Evolutionary conservation across 805 yeast genomes (phyloP).

Genomic region (Yamadazyma akitaensis): DNA sequence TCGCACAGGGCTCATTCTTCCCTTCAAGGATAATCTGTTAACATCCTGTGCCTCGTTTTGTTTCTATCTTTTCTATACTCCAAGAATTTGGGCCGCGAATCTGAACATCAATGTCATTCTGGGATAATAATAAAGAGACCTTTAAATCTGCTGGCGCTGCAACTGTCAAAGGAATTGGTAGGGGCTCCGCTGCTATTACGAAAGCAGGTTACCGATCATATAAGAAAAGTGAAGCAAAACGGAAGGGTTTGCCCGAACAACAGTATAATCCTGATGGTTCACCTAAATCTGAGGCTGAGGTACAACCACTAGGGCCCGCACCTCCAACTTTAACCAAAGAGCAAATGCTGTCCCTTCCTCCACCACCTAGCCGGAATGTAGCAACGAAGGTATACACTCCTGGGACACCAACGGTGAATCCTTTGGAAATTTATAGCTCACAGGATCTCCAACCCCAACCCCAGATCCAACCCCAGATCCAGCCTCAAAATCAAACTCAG

Average conservation of each 20-base stretch:
- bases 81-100: background rate
- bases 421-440: constrained; percentile 19
- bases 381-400: constrained; percentile 17
- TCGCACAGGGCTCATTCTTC: no score
- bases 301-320: background rate
- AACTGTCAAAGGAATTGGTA: constrained; percentile 49
- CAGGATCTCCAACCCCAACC: constrained; percentile 2
- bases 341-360: constrained; percentile 17
- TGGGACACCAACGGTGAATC: constrained; percentile 17
- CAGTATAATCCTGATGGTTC: constrained; percentile 14
- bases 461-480: background rate
- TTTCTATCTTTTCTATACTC: no score
- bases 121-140: constrained; percentile 47
- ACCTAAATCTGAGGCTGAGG: background rate
- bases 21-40: no score
- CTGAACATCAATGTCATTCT: constrained; percentile 21
- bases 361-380: constrained; percentile 40
- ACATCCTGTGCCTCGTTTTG: no score
- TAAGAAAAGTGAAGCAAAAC: constrained; percentile 36
- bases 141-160: constrained; percentile 49
- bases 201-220: constrained; percentile 52
- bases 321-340: constrained; percentile 16
- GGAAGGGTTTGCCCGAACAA: constrained; percentile 20
- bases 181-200: constrained; percentile 45
- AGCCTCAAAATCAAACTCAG: constrained; percentile 4